phyloP scores from a whole-genome alignment of 2,329 filamentous ascomycete genomes.

The Colletotrichum karsti region DNA sequence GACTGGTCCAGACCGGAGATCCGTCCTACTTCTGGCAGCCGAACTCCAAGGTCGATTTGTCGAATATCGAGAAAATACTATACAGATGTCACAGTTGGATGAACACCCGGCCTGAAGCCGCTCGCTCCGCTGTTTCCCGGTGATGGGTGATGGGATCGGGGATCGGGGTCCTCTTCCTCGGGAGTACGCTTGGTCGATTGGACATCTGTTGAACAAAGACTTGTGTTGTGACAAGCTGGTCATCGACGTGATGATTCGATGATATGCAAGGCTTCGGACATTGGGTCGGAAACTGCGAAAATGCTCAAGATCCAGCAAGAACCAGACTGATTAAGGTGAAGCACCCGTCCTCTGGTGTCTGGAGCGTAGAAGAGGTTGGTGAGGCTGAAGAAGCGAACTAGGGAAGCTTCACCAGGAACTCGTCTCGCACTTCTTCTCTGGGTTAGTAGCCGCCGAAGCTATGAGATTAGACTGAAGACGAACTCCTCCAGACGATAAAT shows the following conservation, averaged over 20 bases:
- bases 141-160: too few relatives aligned
- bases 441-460: neutral
- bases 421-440: constrained; percentile 1
- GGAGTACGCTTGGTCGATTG: neutral
- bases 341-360: neutral
- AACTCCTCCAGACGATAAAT: neutral
- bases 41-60: neutral
- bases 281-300: neutral
- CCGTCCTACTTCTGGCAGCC: neutral
- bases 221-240: neutral
- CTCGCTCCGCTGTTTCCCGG: neutral
- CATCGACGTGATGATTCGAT: neutral
- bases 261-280: constrained; percentile 12
- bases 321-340: neutral
- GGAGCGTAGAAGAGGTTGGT: neutral
- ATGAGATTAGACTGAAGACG: neutral
- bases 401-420: neutral
- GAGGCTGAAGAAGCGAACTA: neutral
- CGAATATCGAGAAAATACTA: neutral
- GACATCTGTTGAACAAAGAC: neutral
- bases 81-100: neutral
- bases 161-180: neutral
- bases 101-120: neutral
- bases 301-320: neutral
- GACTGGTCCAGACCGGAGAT: constrained; percentile 12